A percentile compares a stretch with the other conserved stretches of the same genome.
phyloP scores from a whole-genome alignment of 2,329 filamentous ascomycete species.

The Arthrobotrys sinensis region DNA sequence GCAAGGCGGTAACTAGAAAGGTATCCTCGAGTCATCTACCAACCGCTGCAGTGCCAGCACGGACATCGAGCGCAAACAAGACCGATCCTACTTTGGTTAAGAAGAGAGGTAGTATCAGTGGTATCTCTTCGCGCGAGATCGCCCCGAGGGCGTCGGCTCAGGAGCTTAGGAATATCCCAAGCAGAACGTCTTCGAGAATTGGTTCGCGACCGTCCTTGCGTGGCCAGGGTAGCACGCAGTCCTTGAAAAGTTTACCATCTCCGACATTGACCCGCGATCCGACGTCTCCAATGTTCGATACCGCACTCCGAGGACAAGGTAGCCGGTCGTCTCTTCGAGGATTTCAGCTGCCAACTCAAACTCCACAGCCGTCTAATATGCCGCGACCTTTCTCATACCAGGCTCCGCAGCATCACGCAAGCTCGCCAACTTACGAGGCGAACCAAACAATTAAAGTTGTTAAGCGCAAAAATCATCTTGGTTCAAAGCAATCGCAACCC shows the following conservation, averaged over 20 bases:
- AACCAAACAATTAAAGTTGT: slow-evolving; percentile 54
- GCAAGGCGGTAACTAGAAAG: slow-evolving; percentile 15
- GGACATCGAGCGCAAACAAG: slow-evolving; percentile 52
- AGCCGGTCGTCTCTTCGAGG: slow-evolving; percentile 40
- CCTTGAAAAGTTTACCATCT: slow-evolving; percentile 34
- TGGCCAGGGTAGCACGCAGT: slow-evolving; percentile 42
- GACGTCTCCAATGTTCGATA: slow-evolving; percentile 26
- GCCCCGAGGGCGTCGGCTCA: slow-evolving; percentile 38
- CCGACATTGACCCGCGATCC: slow-evolving; percentile 25
- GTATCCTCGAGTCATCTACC: slow-evolving; percentile 44
- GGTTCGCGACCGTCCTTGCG: slow-evolving; percentile 37
- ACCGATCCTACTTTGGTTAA: slow-evolving; percentile 45
- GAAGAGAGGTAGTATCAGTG: slow-evolving; percentile 45
- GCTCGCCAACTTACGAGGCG: slow-evolving; percentile 46
- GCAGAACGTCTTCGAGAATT: slow-evolving; percentile 47
- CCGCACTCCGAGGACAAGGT: slow-evolving; percentile 21
- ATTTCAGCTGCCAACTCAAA: slow-evolving; percentile 2
- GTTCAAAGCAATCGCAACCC: slow-evolving; percentile 28
- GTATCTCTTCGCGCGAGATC: slow-evolving; percentile 39
- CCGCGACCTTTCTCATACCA: slow-evolving; percentile 5
- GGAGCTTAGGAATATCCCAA: slow-evolving; percentile 50
- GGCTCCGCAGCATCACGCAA: slow-evolving; percentile 2
- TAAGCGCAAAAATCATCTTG: slow-evolving; percentile 57
- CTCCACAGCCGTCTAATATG: slow-evolving; percentile 14
- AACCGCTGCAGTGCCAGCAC: slow-evolving; percentile 19